These are phyloP conservation scores for Cyberlindnera xylosilytica DNA, from an alignment of 805 yeast species.

Conservation along the genomic window DNA sequence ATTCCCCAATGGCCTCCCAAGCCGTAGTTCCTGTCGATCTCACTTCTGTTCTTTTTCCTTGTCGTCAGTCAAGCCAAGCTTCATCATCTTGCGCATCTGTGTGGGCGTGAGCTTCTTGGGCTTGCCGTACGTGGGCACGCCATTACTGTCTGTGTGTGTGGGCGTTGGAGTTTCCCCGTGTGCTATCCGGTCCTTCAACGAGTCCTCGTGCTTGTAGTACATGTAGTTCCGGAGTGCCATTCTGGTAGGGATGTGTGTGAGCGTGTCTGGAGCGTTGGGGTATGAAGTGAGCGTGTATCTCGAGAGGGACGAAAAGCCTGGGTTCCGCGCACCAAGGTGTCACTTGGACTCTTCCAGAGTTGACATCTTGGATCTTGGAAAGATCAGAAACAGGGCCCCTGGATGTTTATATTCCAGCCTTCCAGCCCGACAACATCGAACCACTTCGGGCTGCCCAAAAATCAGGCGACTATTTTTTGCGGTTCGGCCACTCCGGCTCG, in stretches of 20 bases:
- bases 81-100: conserved; percentile 24
- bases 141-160: background rate
- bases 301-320: no score
- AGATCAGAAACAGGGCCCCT: no score
- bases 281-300: background rate
- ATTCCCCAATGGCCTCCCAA: no score
- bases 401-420: no score
- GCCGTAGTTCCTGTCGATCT: background rate
- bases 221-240: conserved; percentile 46
- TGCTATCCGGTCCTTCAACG: conserved; percentile 35
- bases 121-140: conserved; percentile 5
- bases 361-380: no score
- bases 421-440: background rate
- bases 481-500: background rate
- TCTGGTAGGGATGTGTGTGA: background rate
- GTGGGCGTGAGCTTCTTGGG: conserved; percentile 28
- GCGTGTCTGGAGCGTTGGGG: background rate
- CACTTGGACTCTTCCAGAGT: no score
- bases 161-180: conserved; percentile 11
- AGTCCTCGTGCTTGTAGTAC: conserved; percentile 39
- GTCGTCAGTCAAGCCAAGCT: conserved; percentile 5
- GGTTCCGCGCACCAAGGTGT: no score
- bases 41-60: background rate
- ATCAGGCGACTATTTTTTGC: background rate
- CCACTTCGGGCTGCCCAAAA: background rate